phyloP scores from a whole-genome alignment of 1,139 yeast species.

The Debaryomyces fabryi region DNA sequence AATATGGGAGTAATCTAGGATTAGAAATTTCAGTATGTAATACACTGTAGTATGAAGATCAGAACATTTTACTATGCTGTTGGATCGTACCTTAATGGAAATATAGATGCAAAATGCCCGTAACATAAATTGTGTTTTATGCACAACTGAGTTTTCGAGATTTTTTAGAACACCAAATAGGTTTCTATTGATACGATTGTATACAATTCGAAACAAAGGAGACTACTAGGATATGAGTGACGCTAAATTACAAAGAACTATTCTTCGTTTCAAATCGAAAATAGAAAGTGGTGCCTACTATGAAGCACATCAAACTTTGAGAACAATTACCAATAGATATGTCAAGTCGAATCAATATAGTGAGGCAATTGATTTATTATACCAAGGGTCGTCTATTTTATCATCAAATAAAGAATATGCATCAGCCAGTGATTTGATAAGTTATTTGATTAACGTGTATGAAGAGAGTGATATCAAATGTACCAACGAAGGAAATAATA shows the following conservation, averaged over 20 bases:
- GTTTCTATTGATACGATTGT: neutral
- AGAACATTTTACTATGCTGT: no score
- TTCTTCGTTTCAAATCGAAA: constrained; percentile 67
- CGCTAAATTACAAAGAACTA: constrained; percentile 57
- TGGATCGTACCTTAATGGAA: no score
- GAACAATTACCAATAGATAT: constrained; percentile 86
- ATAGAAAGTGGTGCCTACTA: constrained; percentile 78
- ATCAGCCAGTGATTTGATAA: constrained; percentile 77
- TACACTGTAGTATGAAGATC: no score
- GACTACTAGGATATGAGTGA: constrained; percentile 25
- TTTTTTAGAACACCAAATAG: neutral
- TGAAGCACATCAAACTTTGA: constrained; percentile 92
- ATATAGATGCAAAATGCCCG: neutral
- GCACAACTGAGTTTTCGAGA: neutral
- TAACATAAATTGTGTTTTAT: neutral
- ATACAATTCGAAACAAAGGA: neutral
- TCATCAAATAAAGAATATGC: constrained; percentile 73
- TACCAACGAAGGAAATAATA: constrained; percentile 29
- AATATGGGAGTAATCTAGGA: no score
- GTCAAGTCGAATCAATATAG: constrained; percentile 66
- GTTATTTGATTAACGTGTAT: constrained; percentile 71
- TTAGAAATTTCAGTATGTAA: no score
- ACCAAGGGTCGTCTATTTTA: constrained; percentile 69
- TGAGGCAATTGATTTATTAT: constrained; percentile 74
- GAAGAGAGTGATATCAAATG: constrained; percentile 47